These are phyloP conservation scores for Calycina marina DNA, from an alignment of 2,329 filamentous ascomycete genomes.

Conservation along the genomic window DNA sequence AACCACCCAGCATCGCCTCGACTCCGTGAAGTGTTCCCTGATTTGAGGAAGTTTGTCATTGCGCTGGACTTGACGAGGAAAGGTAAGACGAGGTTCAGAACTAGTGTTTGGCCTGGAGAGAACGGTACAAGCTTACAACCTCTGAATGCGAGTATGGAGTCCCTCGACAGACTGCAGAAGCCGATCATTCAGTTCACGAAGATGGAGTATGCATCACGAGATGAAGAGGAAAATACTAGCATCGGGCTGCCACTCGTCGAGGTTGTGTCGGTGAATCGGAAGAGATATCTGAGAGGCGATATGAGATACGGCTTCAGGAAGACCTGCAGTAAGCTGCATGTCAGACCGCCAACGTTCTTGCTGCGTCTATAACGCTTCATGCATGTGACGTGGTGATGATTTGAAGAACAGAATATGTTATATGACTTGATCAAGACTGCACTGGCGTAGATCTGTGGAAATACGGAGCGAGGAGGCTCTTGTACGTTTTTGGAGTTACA, in stretches of 20 bases:
- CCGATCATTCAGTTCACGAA: not conserved
- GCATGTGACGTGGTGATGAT: not conserved
- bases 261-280: constrained; percentile 19
- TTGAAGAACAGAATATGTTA: not conserved
- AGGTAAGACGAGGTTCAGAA: constrained; percentile 18
- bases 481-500: too few relatives aligned
- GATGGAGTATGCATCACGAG: not conserved
- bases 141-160: not conserved
- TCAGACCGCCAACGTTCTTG: constrained; percentile 15
- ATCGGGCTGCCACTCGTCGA: constrained; percentile 9
- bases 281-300: constrained; percentile 18
- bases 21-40: constrained; percentile 18
- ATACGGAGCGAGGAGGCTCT: too few relatives aligned
- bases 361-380: constrained; percentile 11
- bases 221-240: constrained; percentile 1
- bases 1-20: constrained; percentile 15
- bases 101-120: constrained; percentile 19
- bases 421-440: too few relatives aligned
- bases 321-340: constrained; percentile 13
- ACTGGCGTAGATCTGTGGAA: too few relatives aligned
- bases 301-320: constrained; percentile 17
- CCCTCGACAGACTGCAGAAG: not conserved
- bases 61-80: constrained; percentile 18
- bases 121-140: constrained; percentile 15
- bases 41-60: constrained; percentile 15